A percentile compares a stretch with the other conserved stretches of the same genome.
phyloP scores from a whole-genome alignment of 441 rosid species.

The Geranium incanum region DNA sequence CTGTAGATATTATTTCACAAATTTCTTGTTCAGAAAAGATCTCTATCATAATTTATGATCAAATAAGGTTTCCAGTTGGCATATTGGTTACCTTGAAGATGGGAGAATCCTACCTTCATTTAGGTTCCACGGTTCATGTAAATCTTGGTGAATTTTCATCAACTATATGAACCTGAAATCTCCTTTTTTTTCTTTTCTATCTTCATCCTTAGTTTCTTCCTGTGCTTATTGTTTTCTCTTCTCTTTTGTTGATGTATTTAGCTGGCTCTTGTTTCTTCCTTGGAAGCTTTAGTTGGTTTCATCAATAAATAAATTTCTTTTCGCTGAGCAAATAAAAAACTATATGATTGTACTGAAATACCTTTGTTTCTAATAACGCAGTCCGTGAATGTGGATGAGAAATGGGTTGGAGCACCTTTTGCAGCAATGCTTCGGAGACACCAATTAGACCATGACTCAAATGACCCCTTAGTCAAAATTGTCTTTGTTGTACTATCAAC shows the following conservation, averaged over 20 bases:
- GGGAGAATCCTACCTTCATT: background rate
- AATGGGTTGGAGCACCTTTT: slow-evolving; percentile 85
- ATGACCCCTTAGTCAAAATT: slow-evolving; percentile 49
- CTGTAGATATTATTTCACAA: slow-evolving; percentile 14
- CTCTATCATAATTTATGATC: slow-evolving; percentile 3
- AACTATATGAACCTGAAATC: background rate
- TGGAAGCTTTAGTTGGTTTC: no score
- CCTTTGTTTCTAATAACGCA: slow-evolving; percentile 32
- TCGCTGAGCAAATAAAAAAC: background rate
- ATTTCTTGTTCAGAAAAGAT: slow-evolving; percentile 22
- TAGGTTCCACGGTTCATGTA: background rate
- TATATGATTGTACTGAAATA: background rate
- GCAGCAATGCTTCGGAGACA: slow-evolving; percentile 86
- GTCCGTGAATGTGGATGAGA: slow-evolving; percentile 67
- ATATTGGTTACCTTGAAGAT: background rate
- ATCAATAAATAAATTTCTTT: no score
- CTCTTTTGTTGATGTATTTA: no score
- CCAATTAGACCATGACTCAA: slow-evolving; percentile 42
- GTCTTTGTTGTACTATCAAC: slow-evolving; percentile 52
- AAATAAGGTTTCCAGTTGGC: background rate
- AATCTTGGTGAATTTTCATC: background rate
- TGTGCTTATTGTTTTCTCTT: no score
- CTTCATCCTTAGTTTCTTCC: no score
- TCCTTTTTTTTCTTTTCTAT: no score
- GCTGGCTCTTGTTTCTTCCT: no score